A percentile compares a stretch with the other conserved stretches of the same genome.
These are phyloP conservation scores for Chytriomyces hyalinus DNA, from an alignment of 192 early-diverging fungal species.

Conservation along the genomic window DNA sequence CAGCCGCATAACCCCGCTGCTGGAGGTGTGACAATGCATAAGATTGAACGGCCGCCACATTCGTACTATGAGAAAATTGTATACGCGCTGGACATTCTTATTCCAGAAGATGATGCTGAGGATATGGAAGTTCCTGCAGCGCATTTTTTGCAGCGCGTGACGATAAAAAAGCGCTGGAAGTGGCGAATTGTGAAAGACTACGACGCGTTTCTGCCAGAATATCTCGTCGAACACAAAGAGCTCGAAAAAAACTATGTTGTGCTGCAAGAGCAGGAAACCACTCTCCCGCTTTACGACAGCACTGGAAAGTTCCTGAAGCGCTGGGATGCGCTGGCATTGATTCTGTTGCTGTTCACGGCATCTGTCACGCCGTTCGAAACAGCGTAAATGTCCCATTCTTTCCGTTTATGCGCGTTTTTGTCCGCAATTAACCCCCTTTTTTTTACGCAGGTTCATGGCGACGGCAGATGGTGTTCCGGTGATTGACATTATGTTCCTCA, in stretches of 20 bases:
- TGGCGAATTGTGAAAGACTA: constrained; percentile 50
- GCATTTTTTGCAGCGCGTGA: constrained; percentile 50
- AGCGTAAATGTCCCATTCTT: constrained; percentile 45
- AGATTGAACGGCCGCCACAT: constrained; percentile 31
- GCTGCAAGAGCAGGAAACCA: constrained; percentile 23
- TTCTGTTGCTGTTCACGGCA: constrained; percentile 58
- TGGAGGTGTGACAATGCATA: constrained; percentile 22
- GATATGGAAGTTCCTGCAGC: constrained; percentile 52
- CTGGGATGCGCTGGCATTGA: constrained; percentile 56
- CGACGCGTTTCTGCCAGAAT: constrained; percentile 45
- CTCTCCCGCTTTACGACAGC: constrained; percentile 44
- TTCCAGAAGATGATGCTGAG: constrained; percentile 45
- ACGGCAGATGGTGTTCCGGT: background rate
- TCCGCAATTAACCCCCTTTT: constrained; percentile 1
- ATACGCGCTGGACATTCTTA: constrained; percentile 52
- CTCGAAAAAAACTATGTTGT: constrained; percentile 44
- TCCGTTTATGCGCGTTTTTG: background rate
- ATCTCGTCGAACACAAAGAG: constrained; percentile 43
- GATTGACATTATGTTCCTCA: constrained; percentile 54
- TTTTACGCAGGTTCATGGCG: background rate
- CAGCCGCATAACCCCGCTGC: too few relatives aligned
- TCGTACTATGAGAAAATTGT: constrained; percentile 50
- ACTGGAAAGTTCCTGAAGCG: constrained; percentile 46
- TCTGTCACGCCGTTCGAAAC: constrained; percentile 58
- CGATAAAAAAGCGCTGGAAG: constrained; percentile 38